Base-by-base conservation (phyloP, 176 grass and related monocot genomes). In the Bonia amplexicaulis region DNA sequence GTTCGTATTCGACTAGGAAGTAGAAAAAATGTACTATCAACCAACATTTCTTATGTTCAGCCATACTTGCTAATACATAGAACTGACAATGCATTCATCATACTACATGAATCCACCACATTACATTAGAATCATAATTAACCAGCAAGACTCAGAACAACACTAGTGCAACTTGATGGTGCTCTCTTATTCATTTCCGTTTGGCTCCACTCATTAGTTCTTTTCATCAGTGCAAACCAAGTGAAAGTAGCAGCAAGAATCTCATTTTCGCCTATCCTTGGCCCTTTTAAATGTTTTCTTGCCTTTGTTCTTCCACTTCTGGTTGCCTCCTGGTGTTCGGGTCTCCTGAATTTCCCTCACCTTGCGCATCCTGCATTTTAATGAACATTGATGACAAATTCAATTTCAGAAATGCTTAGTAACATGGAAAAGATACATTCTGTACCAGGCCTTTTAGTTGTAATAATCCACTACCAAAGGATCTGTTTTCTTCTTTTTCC, bases 231-330 rank as follows among this genome's bases (percentile, higher is more conserved):
- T 17, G 29, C 40, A 75, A 16, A 79, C 2, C 6, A 53, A 53
- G 53, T 22, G 15, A 10, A 68, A 37, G 15, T 25, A 37, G n/a
- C 14, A 9, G 0, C 25, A 16, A 9, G 5, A 71, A 76, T 69
- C 46, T 82, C 74, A 89, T 87, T 87, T 84, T 61, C 89, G 85
- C 88, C 90, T 95, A 84, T 93, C 75, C 61, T 95, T 97, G 54
- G 93, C 85, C 58, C 89, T 88, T 87, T 93, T 97, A 9, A 90
- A 84, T 51, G 92, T 92, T 31, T 95, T 55, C 60, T 65, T 80
- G 53, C 90, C 95, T 82, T 80, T 95, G 68, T 85, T 93, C 72
- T 93, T 97, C 95, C 91, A 97, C 89, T 93, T 95, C 33, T n/a
- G 79, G 37, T 88, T 84, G 69, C 93, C 87, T 58, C 92, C 80